Evolutionary conservation across 140 eudicot genomes (phyloP), one percentile per base, ranked within the genome.

Genomic region (Stevia rebaudiana): DNA sequence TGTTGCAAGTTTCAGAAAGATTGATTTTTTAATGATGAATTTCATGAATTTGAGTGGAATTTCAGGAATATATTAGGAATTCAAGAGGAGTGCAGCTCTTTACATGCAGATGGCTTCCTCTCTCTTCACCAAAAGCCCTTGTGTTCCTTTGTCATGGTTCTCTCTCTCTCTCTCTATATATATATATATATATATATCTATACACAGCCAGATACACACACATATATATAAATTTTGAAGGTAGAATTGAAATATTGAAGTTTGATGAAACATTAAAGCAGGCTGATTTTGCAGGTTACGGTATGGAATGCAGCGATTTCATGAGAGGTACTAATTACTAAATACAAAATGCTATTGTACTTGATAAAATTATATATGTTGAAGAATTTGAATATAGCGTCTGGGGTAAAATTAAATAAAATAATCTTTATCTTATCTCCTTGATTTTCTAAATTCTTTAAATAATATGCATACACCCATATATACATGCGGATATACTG

Each of bases 131-230:
- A 21, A 92, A 83, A 68, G 99, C 99, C 63, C 95, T 92, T 67
- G 86, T 92, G 63, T 92, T 92, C 79, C 97, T 92, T 63, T 92
- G 99, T 82, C 99, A 92, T 78, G 99, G 99, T 92, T 8, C 63
- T 41, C 63, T 78, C 68, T 63, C 70, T 70, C 73, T 72, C 65
- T 69, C 69, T 60, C 43, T 76, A 67, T 74, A 23, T 53, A 18
- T 59, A 15, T 33, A 24, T 50, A 19, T 17, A 19, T 41, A 4
- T 52, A 30, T 11, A 9, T 25, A 12, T 47, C 56, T 13, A n/a
- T 4, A 28, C 33, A 4, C 33, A 28, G 3, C 4, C 4, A 28
- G 2, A 28, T 28, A 28, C 33, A 28, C 33, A 28, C 4, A 28
- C 33, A 4, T 28, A 28, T 28, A 28, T 28, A 28, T 1, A 28